phyloP scores from a whole-genome alignment of 768 basidiomycete genomes.

The Lactarius quietus region DNA sequence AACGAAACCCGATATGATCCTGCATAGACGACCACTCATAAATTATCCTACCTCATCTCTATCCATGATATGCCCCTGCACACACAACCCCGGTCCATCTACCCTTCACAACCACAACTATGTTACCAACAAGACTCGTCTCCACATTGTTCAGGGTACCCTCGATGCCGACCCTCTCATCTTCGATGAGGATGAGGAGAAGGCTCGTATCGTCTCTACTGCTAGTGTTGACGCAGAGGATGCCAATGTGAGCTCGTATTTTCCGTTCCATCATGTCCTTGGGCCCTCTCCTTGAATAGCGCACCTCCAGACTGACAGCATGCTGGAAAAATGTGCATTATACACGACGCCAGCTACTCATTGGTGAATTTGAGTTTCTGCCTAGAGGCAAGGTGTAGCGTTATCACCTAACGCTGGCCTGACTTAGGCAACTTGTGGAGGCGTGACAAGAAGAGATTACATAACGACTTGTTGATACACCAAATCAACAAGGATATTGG shows the following conservation, averaged over 20 bases:
- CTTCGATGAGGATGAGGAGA: conserved; percentile 84
- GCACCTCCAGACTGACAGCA: too few relatives aligned
- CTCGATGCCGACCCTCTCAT: conserved; percentile 77
- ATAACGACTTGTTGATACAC: too few relatives aligned
- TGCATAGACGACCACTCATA: conserved; percentile 25
- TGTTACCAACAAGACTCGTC: conserved; percentile 89
- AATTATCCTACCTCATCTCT: conserved; percentile 31
- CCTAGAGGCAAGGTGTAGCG: too few relatives aligned
- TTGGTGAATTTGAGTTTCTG: too few relatives aligned
- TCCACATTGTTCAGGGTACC: conserved; percentile 77
- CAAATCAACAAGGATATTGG: too few relatives aligned
- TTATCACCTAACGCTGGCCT: too few relatives aligned
- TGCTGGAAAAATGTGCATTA: too few relatives aligned
- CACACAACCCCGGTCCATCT: conserved; percentile 70
- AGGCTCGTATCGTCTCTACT: conserved; percentile 73
- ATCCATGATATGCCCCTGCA: conserved; percentile 88
- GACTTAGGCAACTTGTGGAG: too few relatives aligned
- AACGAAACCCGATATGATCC: too few relatives aligned
- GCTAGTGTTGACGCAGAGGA: conserved; percentile 92
- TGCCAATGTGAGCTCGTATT: conserved; percentile 71
- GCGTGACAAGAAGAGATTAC: too few relatives aligned
- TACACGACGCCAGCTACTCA: too few relatives aligned
- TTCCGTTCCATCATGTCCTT: conserved; percentile 33
- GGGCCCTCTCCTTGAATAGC: conserved; percentile 44
- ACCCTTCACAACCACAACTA: conserved; percentile 84